Percentiles rank a stretch among this genome's conserved stretches.
Conservation (phyloP, 305 asterid species). For the Fraxinus baroniana region DNA sequence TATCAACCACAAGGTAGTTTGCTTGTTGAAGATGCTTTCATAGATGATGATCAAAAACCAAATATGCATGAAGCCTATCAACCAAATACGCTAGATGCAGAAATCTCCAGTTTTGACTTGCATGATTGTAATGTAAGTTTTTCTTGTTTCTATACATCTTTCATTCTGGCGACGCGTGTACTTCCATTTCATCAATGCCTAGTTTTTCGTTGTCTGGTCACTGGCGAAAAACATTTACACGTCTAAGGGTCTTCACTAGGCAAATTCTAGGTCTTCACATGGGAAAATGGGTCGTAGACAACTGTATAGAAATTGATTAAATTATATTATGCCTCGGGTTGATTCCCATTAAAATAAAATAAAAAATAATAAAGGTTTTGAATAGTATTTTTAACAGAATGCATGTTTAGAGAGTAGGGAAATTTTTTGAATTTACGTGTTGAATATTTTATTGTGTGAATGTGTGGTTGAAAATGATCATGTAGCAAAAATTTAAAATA, state of each 20-base stretch:
- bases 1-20: slow-evolving; percentile 27
- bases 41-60: slow-evolving; percentile 36
- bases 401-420: not conserved
- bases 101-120: slow-evolving; percentile 38
- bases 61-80: slow-evolving; percentile 40
- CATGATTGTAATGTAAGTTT: slow-evolving; percentile 57
- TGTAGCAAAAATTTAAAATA: not conserved
- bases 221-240: not conserved
- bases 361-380: not conserved
- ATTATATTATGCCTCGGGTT: not conserved
- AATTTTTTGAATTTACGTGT: not conserved
- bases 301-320: not conserved
- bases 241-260: not conserved
- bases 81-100: slow-evolving; percentile 42
- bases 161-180: not conserved
- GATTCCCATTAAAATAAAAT: not conserved
- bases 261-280: not conserved
- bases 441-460: not conserved
- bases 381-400: not conserved
- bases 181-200: not conserved
- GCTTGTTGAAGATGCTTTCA: slow-evolving; percentile 37
- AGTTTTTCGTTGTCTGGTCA: not conserved
- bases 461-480: not conserved
- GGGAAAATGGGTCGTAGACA: not conserved
- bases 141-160: not conserved